A percentile compares a stretch with the other conserved stretches of the same genome.
Evolutionary conservation across 257 asterid species (phyloP).

Genomic region (Solanum pinnatisectum): DNA sequence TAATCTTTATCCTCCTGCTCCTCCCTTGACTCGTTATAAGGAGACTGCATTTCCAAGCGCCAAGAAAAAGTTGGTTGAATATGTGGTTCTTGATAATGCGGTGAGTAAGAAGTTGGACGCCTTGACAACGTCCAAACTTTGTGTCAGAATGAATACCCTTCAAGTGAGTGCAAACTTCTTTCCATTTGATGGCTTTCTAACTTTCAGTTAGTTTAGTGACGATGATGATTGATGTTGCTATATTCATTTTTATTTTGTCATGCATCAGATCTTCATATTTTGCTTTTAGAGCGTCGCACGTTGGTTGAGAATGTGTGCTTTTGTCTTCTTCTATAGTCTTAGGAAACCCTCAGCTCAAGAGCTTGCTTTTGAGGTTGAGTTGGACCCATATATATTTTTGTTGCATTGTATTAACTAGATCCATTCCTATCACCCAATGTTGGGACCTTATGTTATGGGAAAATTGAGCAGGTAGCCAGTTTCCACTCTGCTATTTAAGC

Average conservation of each 20-base stretch:
- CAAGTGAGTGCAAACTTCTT: slow-evolving; percentile 45
- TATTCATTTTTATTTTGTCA: background rate
- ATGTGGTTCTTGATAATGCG: slow-evolving; percentile 43
- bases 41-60: slow-evolving; percentile 76
- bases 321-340: background rate
- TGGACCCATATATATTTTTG: background rate
- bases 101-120: slow-evolving; percentile 52
- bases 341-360: background rate
- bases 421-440: background rate
- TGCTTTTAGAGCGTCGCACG: background rate
- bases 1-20: slow-evolving; percentile 65
- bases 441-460: background rate
- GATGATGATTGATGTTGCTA: background rate
- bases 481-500: background rate
- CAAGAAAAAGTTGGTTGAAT: slow-evolving; percentile 63
- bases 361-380: background rate
- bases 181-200: background rate
- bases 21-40: slow-evolving; percentile 90
- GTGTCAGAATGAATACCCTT: slow-evolving; percentile 84
- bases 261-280: background rate
- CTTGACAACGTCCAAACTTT: slow-evolving; percentile 71
- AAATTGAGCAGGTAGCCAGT: background rate
- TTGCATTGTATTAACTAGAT: background rate
- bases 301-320: background rate
- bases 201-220: background rate